These are phyloP conservation scores for Plasmodium inui DNA, from an alignment of 169 alveolate genomes.

Conservation along the genomic window DNA sequence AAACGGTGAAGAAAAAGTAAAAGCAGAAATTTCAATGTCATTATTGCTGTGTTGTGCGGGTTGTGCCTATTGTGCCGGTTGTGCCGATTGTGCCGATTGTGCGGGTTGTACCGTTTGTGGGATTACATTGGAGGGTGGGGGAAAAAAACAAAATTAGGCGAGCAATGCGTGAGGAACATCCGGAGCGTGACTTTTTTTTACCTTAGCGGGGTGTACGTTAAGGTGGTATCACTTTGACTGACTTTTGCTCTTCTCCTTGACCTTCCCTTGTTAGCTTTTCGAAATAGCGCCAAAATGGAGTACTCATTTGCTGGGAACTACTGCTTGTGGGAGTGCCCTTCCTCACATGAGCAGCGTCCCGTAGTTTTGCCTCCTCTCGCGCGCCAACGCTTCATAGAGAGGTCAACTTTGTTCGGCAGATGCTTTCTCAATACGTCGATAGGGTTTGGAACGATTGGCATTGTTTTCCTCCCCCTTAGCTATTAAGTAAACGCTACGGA, in stretches of 20 bases:
- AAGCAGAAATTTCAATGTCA: slow-evolving; percentile 17
- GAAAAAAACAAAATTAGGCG: not conserved
- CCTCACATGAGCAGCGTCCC: not conserved
- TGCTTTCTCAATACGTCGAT: not conserved
- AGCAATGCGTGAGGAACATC: not conserved
- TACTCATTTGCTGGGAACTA: not conserved
- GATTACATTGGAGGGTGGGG: not conserved
- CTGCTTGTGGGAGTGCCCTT: not conserved
- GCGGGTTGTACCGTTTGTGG: not conserved
- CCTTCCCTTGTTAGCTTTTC: not conserved
- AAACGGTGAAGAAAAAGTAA: slow-evolving; percentile 15
- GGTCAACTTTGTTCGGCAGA: not conserved
- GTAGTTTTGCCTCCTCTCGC: not conserved
- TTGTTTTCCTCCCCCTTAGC: not conserved
- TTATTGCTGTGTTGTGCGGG: not conserved
- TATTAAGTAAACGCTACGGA: not conserved
- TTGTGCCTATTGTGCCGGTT: too few relatives aligned
- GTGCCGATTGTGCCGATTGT: not conserved
- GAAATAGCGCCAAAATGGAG: not conserved
- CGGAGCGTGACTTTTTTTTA: not conserved
- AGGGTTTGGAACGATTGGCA: not conserved
- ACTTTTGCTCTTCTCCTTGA: not conserved
- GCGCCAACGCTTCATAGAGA: not conserved
- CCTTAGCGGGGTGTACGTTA: not conserved
- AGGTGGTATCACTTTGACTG: not conserved